Evolutionary conservation across 805 yeast species (phyloP).

Genomic region (Myxozyma vanderwaltii): DNA sequence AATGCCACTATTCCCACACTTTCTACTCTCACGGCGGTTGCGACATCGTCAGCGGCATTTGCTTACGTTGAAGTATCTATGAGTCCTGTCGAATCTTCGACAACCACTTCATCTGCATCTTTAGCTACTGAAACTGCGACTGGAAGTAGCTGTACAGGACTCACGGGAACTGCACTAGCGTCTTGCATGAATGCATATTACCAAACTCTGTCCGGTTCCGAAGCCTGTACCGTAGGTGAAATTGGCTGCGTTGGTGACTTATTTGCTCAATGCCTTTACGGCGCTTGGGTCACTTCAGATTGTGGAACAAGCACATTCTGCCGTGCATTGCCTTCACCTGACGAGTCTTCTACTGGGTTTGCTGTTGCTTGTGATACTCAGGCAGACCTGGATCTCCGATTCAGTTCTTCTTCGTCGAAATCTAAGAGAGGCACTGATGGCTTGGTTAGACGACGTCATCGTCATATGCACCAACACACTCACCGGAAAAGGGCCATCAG

Average conservation of each 20-base stretch:
- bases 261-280: slow-evolving; percentile 59
- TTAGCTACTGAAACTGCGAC: not conserved
- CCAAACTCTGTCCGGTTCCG: slow-evolving; percentile 12
- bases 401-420: slow-evolving; percentile 14
- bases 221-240: slow-evolving; percentile 48
- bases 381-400: slow-evolving; percentile 15
- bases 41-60: not conserved
- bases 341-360: slow-evolving; percentile 6
- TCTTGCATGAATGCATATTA: slow-evolving; percentile 21
- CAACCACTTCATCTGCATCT: slow-evolving; percentile 26
- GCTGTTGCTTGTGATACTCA: slow-evolving; percentile 30
- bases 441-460: slow-evolving; percentile 11
- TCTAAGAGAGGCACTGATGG: not conserved
- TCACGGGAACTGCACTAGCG: slow-evolving; percentile 26
- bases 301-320: slow-evolving; percentile 70
- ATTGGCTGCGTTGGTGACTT: slow-evolving; percentile 55
- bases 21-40: slow-evolving; percentile 9
- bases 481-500: slow-evolving; percentile 3
- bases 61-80: not conserved
- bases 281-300: slow-evolving; percentile 56
- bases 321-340: slow-evolving; percentile 50
- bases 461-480: slow-evolving; percentile 9
- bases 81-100: not conserved
- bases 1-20: slow-evolving; percentile 18
- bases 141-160: slow-evolving; percentile 5